Conservation (phyloP, 495 filamentous ascomycete genomes). For the Choiromyces venosus region DNA sequence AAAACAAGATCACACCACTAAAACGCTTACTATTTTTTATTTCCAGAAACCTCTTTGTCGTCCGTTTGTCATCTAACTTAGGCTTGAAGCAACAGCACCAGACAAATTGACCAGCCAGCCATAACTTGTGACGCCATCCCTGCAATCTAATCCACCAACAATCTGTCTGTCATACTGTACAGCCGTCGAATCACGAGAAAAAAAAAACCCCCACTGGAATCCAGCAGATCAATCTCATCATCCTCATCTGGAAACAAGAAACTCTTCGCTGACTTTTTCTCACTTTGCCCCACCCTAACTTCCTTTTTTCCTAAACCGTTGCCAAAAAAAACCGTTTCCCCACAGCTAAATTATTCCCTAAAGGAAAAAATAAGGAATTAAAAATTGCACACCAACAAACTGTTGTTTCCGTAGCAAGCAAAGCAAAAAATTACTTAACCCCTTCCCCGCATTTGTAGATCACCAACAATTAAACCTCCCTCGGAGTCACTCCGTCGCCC, state of each 20-base stretch:
- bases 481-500: background rate
- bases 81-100: background rate
- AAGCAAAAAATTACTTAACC: background rate
- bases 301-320: background rate
- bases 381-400: background rate
- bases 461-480: conserved; percentile 5
- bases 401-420: background rate
- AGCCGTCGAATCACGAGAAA: background rate
- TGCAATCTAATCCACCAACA: background rate
- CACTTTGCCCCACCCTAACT: background rate
- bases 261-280: background rate
- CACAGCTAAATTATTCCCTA: background rate
- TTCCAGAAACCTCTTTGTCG: background rate
- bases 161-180: too few species aligned
- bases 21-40: background rate
- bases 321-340: conserved; percentile 1
- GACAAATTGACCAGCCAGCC: background rate
- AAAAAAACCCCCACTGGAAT: background rate
- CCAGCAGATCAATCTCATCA: background rate
- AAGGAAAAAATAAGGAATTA: background rate
- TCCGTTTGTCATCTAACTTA: background rate
- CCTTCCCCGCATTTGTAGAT: conserved; percentile 25
- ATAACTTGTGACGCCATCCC: background rate
- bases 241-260: background rate
- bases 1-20: background rate